These are phyloP conservation scores for Viridothelium virens DNA, from an alignment of 495 filamentous ascomycete genomes.

Conservation along the genomic window DNA sequence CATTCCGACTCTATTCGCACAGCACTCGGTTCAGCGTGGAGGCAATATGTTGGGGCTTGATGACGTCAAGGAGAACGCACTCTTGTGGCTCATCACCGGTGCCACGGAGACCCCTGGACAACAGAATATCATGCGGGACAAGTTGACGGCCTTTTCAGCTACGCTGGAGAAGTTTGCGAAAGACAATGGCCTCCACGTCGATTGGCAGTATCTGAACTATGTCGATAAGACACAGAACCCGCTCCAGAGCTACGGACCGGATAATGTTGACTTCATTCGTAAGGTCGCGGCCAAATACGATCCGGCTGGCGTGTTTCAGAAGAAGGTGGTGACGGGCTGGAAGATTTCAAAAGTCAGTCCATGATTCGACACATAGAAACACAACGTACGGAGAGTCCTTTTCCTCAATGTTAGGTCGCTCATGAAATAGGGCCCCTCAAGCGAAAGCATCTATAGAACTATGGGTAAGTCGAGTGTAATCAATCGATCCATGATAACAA, in stretches of 20 bases:
- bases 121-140: not conserved
- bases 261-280: slow-evolving; percentile 36
- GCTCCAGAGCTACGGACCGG: slow-evolving; percentile 43
- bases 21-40: slow-evolving; percentile 14
- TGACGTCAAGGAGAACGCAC: not conserved
- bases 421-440: too few relatives aligned
- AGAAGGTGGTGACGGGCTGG: not conserved
- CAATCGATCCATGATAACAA: too few relatives aligned
- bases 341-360: not conserved
- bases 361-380: not conserved
- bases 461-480: too few relatives aligned
- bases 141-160: not conserved
- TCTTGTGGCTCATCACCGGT: not conserved
- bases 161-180: not conserved
- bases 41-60: slow-evolving; percentile 19
- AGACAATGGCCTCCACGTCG: not conserved
- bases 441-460: too few relatives aligned
- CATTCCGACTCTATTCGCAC: slow-evolving; percentile 9
- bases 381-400: too few relatives aligned
- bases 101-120: not conserved
- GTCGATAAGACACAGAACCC: slow-evolving; percentile 40
- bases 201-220: slow-evolving; percentile 32
- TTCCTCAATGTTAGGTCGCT: too few relatives aligned
- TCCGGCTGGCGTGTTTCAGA: slow-evolving; percentile 45
- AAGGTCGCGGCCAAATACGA: slow-evolving; percentile 43